Evolutionary conservation across 768 basidiomycete genomes (phyloP), one percentile per base, ranked within the genome.

Genomic region (Daedaleopsis nitida): DNA sequence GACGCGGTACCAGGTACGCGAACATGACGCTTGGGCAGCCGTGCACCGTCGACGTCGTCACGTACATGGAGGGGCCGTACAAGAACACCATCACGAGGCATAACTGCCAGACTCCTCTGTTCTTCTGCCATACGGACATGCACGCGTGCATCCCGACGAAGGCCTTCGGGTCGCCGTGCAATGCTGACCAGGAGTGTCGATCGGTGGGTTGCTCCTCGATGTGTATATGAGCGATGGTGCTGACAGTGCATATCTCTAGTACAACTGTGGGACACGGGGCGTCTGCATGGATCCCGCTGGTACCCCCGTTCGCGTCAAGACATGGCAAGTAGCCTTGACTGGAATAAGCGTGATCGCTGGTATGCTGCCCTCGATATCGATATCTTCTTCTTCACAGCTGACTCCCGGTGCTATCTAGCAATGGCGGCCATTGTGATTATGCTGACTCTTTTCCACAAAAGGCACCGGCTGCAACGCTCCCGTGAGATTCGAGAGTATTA

Each of bases 21-120:
- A 86, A 87, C 59, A 81, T 76, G 17, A 80, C 82, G 0, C 67
- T 85, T 5, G 82, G 81, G 7, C 75, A 79, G 37, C 67, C 78
- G 14, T 91, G 88, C 68, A 66, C 81, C 3, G 72, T 75, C 12
- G 84, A 87, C 59, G 82, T 81, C 65, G 81, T 77, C 9, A 78
- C 80, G 1, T 86, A 86, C 66, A 75, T 80, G 55, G 81, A 80
- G 52, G 60, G 66, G 38, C 75, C 78, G 60, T 78, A 78, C 68
- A 77, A 75, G 17, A 82, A 79, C 64, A 77, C 80, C 57, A 75
- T 88, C n/a, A 78, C 80, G 24, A 76, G 86, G 54, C 78, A 82
- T 66, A 87, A 89, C 69, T 89, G 87, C 69, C 76, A 74, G 14
- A 78, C 77, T 5, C 78, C 83, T 2, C 74, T 72, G 12, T 72